Base-by-base conservation (phyloP, 768 basidiomycete species). In the Xerocomus potaroensis region DNA sequence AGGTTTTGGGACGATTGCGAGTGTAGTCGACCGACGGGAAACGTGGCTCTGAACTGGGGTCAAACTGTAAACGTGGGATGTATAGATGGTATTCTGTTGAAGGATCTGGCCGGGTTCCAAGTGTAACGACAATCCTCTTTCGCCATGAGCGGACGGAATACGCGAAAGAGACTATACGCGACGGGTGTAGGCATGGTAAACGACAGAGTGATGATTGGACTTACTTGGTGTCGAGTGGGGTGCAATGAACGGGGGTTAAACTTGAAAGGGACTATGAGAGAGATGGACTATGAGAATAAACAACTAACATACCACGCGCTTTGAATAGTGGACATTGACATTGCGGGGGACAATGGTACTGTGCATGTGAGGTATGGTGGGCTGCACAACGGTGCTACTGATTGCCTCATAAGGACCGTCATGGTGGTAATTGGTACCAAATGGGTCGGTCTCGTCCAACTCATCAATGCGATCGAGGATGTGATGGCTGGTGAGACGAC, bases 401-500 rank as follows among this genome's bases (percentile, higher is more conserved):
- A 77, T 72, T 3, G 76, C 84, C 58, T 90, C 84, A 56, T 89
- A 91, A n/a, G 85, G 86, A 0, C 86, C 82, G 26, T 70, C 71
- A 55, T 89, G 85, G 59, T 89, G 87, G 51, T 83, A 66, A 15
- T 72, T 64, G 8, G 73, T 49, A 4, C 87, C 87, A 48, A 81
- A 72, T 2, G 87, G 85, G 62, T 81, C 84, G 6, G 79, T 78
- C 60, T 87, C 84, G 61, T 90, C 88, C 27, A 90, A 65, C 63
- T 87, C 84, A 59, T 91, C 87, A 50, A 91, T 83, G 24, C 74
- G 73, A 67, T 89, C 87, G 42, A 89, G 72, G 58, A 49, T 50
- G 53, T 35, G 61, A 51, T 40, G 59, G 26, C 35, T 47, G 32
- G 64, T 61, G 15, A 68, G 39, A 8, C 54, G 57, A 27, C 53